Conservation (phyloP, 208 protist genomes). For the Leishmania braziliensis region DNA sequence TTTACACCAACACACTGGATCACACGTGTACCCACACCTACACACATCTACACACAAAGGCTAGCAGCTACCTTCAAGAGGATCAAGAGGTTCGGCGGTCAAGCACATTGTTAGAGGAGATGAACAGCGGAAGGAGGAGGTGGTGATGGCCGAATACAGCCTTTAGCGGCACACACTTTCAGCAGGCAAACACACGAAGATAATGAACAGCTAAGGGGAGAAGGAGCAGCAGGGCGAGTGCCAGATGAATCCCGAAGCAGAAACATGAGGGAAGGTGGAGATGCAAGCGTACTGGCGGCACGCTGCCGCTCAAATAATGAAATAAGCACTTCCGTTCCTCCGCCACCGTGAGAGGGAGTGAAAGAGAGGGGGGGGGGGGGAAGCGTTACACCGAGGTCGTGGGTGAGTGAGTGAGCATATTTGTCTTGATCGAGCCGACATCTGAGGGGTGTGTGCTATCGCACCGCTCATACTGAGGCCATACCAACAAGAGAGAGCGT, state of each 20-base stretch:
- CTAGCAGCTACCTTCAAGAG: neutral
- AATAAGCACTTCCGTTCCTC: neutral
- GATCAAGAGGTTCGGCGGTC: neutral
- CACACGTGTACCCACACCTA: neutral
- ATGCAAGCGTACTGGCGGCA: neutral
- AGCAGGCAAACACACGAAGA: neutral
- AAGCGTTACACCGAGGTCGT: neutral
- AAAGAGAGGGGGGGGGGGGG: neutral
- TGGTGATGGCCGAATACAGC: neutral
- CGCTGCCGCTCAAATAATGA: neutral
- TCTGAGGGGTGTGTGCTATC: neutral
- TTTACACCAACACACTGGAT: neutral
- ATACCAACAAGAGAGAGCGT: neutral
- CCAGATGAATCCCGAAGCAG: neutral
- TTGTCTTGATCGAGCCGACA: neutral
- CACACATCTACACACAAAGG: neutral
- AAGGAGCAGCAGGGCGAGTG: neutral
- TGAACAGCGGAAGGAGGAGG: neutral
- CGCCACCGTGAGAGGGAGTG: neutral
- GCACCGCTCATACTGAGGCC: neutral
- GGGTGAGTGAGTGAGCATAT: neutral
- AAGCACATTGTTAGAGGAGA: neutral
- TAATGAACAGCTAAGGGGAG: neutral
- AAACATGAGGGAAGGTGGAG: neutral
- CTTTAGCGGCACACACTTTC: neutral